Evolutionary conservation across 2,329 filamentous ascomycete species (phyloP), one percentile per base, ranked within the genome.

Genomic region (Fusarium coicis): DNA sequence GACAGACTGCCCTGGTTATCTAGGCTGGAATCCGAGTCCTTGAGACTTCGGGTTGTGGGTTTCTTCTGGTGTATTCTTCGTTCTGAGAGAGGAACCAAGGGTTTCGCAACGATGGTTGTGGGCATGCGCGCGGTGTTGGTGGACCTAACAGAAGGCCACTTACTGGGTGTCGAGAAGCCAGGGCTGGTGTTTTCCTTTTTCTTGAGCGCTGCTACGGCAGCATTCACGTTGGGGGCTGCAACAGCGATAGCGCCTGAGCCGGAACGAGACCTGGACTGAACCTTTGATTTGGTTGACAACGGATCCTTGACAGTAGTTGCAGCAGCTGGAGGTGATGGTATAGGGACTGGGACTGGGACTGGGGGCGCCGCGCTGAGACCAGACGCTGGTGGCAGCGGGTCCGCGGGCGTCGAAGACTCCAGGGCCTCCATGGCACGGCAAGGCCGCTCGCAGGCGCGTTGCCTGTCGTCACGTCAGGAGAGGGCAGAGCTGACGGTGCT

Each of bases 51-150:
- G 16, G 70, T 50, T 26, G 65, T 78, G 65, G 68, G 79, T 70
- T 79, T 83, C 28, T 82, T 83, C 47, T 84, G 83, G 68, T 84
- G 83, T 15, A 83, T 83, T 70, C 79, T 84, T 54, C 85, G 84
- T 77, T 88, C 86, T 12, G 85, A 82, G n/a, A 82, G 79, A 12
- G 86, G 85, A 30, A 87, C 73, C 68, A 87, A 76, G 19, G 85
- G 81, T 64, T 81, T 85, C 43, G 74, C 71, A 50, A 70, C 57
- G 44, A 74, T 59, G 15, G 72, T 73, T 66, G 75, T 59, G 42
- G 61, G 73, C 69, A 71, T 76, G 58, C 76, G 76, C 36, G 72
- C 52, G 28, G 55, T 72, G 52, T 64, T 59, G 30, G 68, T 75
- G 60, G 76, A 73, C 63, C 73, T 76, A 16, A 65, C 60, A 46